These are phyloP conservation scores for Castanea mollissima DNA, from an alignment of 306 rosid genomes.

Conservation along the genomic window DNA sequence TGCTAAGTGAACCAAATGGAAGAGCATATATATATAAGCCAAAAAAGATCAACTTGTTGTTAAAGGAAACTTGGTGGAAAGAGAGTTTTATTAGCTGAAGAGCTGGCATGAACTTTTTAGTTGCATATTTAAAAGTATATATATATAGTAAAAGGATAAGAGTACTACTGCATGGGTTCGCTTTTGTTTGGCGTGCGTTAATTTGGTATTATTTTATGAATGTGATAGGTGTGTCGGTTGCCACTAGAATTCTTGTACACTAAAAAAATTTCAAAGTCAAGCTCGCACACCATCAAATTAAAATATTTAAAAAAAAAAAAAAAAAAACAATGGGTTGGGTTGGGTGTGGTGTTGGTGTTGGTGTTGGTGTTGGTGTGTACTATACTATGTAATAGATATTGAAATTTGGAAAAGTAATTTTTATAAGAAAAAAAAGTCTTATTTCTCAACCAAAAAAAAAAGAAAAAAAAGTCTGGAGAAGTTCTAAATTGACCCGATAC, in stretches of 20 bases:
- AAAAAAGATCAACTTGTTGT: slow-evolving; percentile 25
- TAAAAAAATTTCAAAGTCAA: slow-evolving; percentile 47
- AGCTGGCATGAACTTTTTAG: slow-evolving; percentile 41
- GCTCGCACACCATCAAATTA: slow-evolving; percentile 18
- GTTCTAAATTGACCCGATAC: slow-evolving; percentile 56
- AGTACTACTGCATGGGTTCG: background rate
- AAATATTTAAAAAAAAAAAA: background rate
- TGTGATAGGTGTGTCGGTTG: slow-evolving; percentile 42
- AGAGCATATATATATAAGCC: slow-evolving; percentile 16
- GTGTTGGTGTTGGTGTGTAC: background rate
- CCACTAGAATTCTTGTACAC: slow-evolving; percentile 13
- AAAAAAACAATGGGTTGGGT: background rate
- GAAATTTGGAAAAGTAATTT: too few relatives aligned
- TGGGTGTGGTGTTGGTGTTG: background rate
- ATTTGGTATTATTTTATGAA: slow-evolving; percentile 1
- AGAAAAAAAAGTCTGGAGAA: slow-evolving; percentile 2
- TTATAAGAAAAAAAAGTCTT: too few relatives aligned
- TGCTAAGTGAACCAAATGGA: background rate
- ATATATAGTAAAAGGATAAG: background rate
- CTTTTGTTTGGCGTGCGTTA: background rate
- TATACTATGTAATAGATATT: background rate
- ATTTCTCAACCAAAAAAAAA: too few relatives aligned
- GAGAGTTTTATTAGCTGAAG: slow-evolving; percentile 7
- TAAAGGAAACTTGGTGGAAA: slow-evolving; percentile 59
- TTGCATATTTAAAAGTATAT: background rate